A percentile compares a stretch with the other conserved stretches of the same genome.
Evolutionary conservation across 352 stramenopile genomes (phyloP).

Genomic region (Phytophthora crassamura): DNA sequence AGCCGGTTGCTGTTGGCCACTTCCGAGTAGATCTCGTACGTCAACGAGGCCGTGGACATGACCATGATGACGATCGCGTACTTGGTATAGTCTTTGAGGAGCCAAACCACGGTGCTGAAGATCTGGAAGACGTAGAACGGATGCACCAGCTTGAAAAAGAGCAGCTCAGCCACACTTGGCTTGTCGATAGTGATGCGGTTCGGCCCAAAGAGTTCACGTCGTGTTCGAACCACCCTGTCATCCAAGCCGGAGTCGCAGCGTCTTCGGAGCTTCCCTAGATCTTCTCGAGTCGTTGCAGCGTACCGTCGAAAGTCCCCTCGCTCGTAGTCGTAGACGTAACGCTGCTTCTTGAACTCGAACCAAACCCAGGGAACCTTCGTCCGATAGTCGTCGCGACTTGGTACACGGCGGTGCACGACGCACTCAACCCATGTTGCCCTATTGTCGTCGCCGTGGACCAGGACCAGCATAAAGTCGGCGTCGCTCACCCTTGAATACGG

Average conservation of each 20-base stretch:
- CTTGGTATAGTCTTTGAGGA: slow-evolving; percentile 47
- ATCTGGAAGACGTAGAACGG: slow-evolving; percentile 74
- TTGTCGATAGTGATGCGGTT: slow-evolving; percentile 57
- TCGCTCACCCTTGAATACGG: slow-evolving; percentile 36
- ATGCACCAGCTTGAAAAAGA: slow-evolving; percentile 65
- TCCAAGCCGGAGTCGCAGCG: slow-evolving; percentile 29
- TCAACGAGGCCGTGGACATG: slow-evolving; percentile 47
- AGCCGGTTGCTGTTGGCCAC: slow-evolving; percentile 54
- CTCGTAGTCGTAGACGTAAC: slow-evolving; percentile 65
- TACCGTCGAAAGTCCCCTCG: slow-evolving; percentile 61
- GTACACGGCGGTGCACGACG: slow-evolving; percentile 35
- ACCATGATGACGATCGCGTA: slow-evolving; percentile 56
- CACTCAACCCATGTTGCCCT: slow-evolving; percentile 53
- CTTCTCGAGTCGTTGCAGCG: slow-evolving; percentile 41
- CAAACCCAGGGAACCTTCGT: slow-evolving; percentile 46
- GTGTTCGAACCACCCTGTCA: slow-evolving; percentile 15
- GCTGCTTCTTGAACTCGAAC: slow-evolving; percentile 79
- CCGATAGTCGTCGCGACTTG: slow-evolving; percentile 15
- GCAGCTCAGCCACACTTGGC: slow-evolving; percentile 38
- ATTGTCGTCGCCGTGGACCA: slow-evolving; percentile 47
- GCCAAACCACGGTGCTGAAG: slow-evolving; percentile 60
- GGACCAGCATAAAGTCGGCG: slow-evolving; percentile 56
- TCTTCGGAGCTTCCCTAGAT: slow-evolving; percentile 18
- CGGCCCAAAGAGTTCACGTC: slow-evolving; percentile 43
- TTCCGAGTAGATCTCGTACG: slow-evolving; percentile 60